Percentiles rank a stretch among this genome's conserved stretches.
These are phyloP conservation scores for Podaxis sp. DNA, from an alignment of 768 basidiomycete species.

Conservation along the genomic window DNA sequence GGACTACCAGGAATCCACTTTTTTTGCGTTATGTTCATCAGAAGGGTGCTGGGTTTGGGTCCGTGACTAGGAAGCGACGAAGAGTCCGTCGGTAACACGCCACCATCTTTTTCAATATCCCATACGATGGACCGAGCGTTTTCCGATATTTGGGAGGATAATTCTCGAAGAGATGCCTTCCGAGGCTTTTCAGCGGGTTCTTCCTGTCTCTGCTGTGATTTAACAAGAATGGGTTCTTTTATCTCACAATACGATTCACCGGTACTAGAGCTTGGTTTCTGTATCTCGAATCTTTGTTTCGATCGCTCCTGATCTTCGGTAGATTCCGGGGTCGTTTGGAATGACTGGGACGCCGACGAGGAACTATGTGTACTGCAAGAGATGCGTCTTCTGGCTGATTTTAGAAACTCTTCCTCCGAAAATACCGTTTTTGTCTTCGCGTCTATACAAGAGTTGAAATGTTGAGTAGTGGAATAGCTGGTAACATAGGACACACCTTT, in stretches of 20 bases:
- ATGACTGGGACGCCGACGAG: slow-evolving; percentile 15
- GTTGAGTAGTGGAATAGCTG: neutral
- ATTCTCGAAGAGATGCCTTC: neutral
- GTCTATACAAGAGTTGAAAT: neutral
- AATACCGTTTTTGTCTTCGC: slow-evolving; percentile 27
- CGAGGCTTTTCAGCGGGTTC: neutral
- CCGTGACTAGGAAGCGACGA: slow-evolving; percentile 7
- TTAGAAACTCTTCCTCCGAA: slow-evolving; percentile 49
- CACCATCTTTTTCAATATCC: slow-evolving; percentile 30
- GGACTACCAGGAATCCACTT: neutral
- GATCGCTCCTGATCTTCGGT: neutral
- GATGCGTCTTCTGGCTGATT: slow-evolving; percentile 21
- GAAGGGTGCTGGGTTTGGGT: slow-evolving; percentile 16
- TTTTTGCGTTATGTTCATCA: slow-evolving; percentile 12
- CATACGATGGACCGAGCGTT: slow-evolving; percentile 25
- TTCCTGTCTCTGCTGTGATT: neutral
- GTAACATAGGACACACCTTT: slow-evolving; percentile 23
- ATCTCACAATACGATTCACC: neutral
- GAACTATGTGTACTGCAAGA: neutral
- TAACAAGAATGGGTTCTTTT: neutral
- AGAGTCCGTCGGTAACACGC: slow-evolving; percentile 9
- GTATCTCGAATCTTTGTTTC: neutral
- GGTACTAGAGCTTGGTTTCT: neutral
- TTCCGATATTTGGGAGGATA: neutral
- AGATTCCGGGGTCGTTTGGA: neutral